Percentiles rank a stretch among this genome's conserved stretches.
These are phyloP conservation scores for Vanrija sp. DNA, from an alignment of 1,284 basidiomycete genomes.

Conservation along the genomic window DNA sequence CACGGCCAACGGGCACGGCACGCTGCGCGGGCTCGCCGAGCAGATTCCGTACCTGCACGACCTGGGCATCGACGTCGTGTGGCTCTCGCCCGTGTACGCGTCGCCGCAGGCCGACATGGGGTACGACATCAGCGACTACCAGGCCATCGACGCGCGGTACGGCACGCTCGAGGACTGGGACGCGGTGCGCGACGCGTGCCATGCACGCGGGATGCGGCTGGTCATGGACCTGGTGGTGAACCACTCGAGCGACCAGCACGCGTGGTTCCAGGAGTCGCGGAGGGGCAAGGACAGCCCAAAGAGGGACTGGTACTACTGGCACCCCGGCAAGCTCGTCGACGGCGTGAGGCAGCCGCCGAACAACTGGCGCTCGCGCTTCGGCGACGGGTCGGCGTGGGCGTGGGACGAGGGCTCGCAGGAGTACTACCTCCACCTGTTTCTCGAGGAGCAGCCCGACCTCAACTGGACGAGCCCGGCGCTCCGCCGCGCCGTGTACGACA, in stretches of 20 bases:
- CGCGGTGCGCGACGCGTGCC: constrained; percentile 39
- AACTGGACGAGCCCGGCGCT: constrained; percentile 47
- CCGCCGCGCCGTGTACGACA: constrained; percentile 41
- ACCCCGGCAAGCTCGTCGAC: constrained; percentile 33
- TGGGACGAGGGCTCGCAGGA: constrained; percentile 51
- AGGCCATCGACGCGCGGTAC: constrained; percentile 48
- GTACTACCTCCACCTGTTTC: constrained; percentile 52
- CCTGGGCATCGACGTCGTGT: constrained; percentile 52
- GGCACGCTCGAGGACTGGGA: constrained; percentile 51
- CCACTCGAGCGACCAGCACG: constrained; percentile 47
- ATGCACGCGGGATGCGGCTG: constrained; percentile 47
- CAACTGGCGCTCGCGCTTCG: constrained; percentile 52
- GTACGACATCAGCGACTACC: constrained; percentile 48
- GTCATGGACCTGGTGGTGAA: constrained; percentile 53
- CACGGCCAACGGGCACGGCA: constrained; percentile 45
- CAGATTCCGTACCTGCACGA: constrained; percentile 51
- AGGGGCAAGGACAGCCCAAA: constrained; percentile 45
- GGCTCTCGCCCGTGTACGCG: constrained; percentile 42
- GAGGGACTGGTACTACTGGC: constrained; percentile 53
- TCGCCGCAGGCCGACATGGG: constrained; percentile 43
- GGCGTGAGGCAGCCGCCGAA: constrained; percentile 45
- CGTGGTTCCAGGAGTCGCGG: constrained; percentile 36
- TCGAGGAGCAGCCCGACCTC: constrained; percentile 41
- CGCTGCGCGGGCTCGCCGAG: constrained; percentile 49
- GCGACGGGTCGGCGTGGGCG: constrained; percentile 48